A percentile compares a stretch with the other conserved stretches of the same genome.
These are phyloP conservation scores for Melastoma candidum DNA, from an alignment of 441 rosid species.

Conservation along the genomic window DNA sequence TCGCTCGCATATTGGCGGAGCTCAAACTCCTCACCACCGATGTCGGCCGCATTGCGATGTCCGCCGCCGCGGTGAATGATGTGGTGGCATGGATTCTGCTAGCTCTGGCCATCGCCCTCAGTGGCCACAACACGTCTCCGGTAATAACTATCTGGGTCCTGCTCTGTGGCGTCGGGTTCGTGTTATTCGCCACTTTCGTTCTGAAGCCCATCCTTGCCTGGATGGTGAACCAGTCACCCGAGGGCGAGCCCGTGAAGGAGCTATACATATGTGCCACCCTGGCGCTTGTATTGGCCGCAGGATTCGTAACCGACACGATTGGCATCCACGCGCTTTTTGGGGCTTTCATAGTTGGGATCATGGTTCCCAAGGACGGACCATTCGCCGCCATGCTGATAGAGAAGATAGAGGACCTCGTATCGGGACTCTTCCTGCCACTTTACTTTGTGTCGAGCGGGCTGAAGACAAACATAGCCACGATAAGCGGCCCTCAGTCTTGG, in stretches of 20 bases:
- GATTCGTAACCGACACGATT: constrained; percentile 47
- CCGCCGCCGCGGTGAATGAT: constrained; percentile 58
- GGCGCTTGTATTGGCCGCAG: constrained; percentile 37
- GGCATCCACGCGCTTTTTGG: constrained; percentile 66
- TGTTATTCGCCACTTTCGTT: constrained; percentile 27
- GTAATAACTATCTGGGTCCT: constrained; percentile 51
- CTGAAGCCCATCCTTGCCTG: constrained; percentile 30
- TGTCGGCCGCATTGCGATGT: constrained; percentile 57
- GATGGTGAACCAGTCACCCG: constrained; percentile 47
- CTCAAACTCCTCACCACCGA: constrained; percentile 61
- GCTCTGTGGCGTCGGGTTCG: constrained; percentile 37
- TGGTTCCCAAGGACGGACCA: constrained; percentile 50
- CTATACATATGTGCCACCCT: constrained; percentile 46
- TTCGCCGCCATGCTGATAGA: constrained; percentile 42
- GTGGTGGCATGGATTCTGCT: constrained; percentile 61
- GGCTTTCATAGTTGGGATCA: constrained; percentile 45
- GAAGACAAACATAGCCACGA: constrained; percentile 52
- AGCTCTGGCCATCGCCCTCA: constrained; percentile 54
- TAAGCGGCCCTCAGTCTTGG: constrained; percentile 43
- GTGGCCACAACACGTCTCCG: constrained; percentile 32
- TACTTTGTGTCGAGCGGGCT: constrained; percentile 60
- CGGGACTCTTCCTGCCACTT: constrained; percentile 46
- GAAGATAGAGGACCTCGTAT: constrained; percentile 56
- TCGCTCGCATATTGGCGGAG: constrained; percentile 60
- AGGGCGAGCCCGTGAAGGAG: constrained; percentile 59